Evolutionary conservation across 495 filamentous ascomycete species (phyloP), one percentile per base, ranked within the genome.

Genomic region (Penicillium samsonianum): DNA sequence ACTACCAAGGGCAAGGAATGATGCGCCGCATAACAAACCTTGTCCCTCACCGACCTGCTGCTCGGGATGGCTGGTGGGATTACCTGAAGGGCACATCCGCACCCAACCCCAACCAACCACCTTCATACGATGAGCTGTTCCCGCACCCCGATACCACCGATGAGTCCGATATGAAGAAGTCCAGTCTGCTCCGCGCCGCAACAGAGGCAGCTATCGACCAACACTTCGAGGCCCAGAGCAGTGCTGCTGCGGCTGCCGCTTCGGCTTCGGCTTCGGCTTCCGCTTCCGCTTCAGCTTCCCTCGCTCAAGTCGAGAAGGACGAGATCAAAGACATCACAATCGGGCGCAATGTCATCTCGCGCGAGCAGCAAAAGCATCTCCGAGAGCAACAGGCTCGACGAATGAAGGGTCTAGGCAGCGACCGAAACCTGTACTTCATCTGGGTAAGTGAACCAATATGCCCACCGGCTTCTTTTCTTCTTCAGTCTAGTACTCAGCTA

Each of bases 51-150:
- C 67, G 76, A 61, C 77, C 67, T 58, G 76, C 60, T 16, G 74
- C 80, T 23, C 65, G 80, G 53, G 84, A 83, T 31, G 77, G 80
- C 60, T 91, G 89, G 87, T 90, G 87, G 82, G 86, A 90, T 63
- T 73, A 87, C 43, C 69, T 85, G 57, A 82, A 77, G 44, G 80
- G 70, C 50, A 77, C 70, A 72, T 79, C 71, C 59, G 72, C 68
- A 53, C 78, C 74, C 44, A 74, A 62, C 50, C 67, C 70, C 37
- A 72, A 69, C 4, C 67, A 75, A 26, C 90, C 90, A 6, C 90
- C 91, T 31, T 83, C 91, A 5, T 96, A 96, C 57, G 84, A 91
- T 50, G 90, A 92, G 20, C 80, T 95, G 26, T 96, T 84, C 65
- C 90, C 90, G 5, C 70, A 73, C 6, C 70, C 80, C 35, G 74